phyloP scores from a whole-genome alignment of 495 filamentous ascomycete genomes.

The Talaromyces wortmannii region DNA sequence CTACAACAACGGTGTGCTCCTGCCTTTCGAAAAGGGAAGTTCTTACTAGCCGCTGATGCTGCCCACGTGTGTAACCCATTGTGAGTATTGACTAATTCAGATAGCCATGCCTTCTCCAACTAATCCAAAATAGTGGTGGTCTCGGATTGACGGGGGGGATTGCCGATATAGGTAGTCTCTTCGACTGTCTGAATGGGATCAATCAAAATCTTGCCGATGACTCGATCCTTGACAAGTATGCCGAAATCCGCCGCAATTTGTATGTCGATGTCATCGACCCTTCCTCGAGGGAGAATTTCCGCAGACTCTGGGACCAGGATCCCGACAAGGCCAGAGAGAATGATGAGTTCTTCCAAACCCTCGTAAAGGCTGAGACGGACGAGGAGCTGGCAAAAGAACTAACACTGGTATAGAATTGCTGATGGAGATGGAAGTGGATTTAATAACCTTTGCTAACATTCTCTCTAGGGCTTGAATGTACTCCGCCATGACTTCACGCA shows the following conservation, averaged over 20 bases:
- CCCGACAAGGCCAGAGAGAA: conserved; percentile 23
- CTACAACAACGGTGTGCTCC: conserved; percentile 56
- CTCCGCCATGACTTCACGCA: conserved; percentile 24
- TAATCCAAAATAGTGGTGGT: conserved; percentile 31
- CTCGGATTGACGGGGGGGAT: conserved; percentile 57
- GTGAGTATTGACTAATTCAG: conserved; percentile 9
- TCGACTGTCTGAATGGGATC: conserved; percentile 49
- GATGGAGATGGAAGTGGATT: no score
- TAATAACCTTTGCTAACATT: background rate
- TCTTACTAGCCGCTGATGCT: conserved; percentile 56
- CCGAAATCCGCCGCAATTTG: conserved; percentile 48
- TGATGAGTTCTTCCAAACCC: conserved; percentile 31
- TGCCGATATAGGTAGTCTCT: conserved; percentile 52
- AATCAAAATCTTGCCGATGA: conserved; percentile 47
- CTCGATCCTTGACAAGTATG: conserved; percentile 50
- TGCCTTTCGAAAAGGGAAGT: conserved; percentile 45
- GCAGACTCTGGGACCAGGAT: conserved; percentile 25
- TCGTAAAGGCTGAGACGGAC: conserved; percentile 17
- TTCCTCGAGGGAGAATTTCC: conserved; percentile 45
- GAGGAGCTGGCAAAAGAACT: conserved; percentile 14
- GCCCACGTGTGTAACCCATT: conserved; percentile 40
- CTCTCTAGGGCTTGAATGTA: conserved; percentile 16
- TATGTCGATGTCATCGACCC: conserved; percentile 50
- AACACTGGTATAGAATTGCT: conserved; percentile 12
- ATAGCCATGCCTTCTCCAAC: background rate